These are phyloP conservation scores for Suillus paluster DNA, from an alignment of 768 basidiomycete genomes.

Conservation along the genomic window DNA sequence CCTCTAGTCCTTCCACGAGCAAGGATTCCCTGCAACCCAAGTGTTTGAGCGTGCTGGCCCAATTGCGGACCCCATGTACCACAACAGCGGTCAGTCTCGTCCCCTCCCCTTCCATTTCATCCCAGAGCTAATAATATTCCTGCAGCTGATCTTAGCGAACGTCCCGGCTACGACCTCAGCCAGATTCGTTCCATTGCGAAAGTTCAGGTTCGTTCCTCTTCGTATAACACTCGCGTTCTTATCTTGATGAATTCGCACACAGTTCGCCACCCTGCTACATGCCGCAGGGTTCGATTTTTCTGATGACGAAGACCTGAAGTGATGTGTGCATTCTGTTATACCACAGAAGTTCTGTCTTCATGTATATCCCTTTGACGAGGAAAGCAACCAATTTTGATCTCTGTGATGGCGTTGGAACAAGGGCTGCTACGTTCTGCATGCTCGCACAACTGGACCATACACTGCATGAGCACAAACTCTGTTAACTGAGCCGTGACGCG, in stretches of 20 bases:
- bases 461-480: too few relatives aligned
- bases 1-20: slow-evolving; percentile 72
- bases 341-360: not conserved
- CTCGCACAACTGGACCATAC: too few relatives aligned
- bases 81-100: slow-evolving; percentile 67
- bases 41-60: slow-evolving; percentile 88
- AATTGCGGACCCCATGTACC: slow-evolving; percentile 88
- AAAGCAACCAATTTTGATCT: not conserved
- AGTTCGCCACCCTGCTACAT: slow-evolving; percentile 76
- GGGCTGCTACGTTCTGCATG: too few relatives aligned
- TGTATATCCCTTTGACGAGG: not conserved
- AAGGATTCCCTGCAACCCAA: slow-evolving; percentile 86
- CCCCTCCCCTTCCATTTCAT: not conserved
- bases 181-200: slow-evolving; percentile 86
- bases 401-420: not conserved
- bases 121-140: slow-evolving; percentile 7
- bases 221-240: not conserved
- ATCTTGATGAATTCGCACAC: not conserved
- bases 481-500: too few relatives aligned
- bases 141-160: slow-evolving; percentile 75
- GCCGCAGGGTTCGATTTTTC: slow-evolving; percentile 61
- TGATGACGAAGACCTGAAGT: slow-evolving; percentile 10
- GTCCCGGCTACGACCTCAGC: slow-evolving; percentile 81
- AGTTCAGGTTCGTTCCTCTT: slow-evolving; percentile 64
- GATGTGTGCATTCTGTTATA: not conserved